These are phyloP conservation scores for Parafenestella ontariensis DNA, from an alignment of 2,329 filamentous ascomycete species.

Conservation along the genomic window DNA sequence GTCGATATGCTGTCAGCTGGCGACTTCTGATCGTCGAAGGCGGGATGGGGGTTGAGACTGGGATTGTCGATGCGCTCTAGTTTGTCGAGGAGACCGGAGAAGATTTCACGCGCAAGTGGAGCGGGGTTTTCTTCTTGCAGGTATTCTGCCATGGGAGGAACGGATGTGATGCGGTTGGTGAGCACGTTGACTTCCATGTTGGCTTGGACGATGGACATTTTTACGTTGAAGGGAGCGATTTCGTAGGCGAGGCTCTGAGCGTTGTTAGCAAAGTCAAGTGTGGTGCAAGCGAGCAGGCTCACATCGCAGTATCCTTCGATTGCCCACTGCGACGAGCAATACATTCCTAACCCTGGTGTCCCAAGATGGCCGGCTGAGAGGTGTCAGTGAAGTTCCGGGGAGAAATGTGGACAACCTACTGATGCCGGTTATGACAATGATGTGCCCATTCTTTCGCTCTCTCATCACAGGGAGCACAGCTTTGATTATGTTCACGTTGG, in stretches of 20 bases:
- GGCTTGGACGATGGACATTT: constrained; percentile 93
- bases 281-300: neutral
- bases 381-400: constrained; percentile 14
- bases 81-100: constrained; percentile 78
- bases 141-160: constrained; percentile 76
- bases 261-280: constrained; percentile 9
- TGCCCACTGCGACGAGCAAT: constrained; percentile 92
- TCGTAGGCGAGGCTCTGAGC: constrained; percentile 82
- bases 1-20: constrained; percentile 37
- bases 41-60: constrained; percentile 20
- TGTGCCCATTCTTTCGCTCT: constrained; percentile 81
- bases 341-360: constrained; percentile 88
- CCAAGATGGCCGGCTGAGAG: constrained; percentile 78
- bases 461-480: constrained; percentile 82
- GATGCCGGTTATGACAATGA: constrained; percentile 87
- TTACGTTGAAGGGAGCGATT: constrained; percentile 93
- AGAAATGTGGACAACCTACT: constrained; percentile 52
- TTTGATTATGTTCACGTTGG: constrained; percentile 94
- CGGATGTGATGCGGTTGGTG: constrained; percentile 85
- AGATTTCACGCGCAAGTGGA: constrained; percentile 82
- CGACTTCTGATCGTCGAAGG: constrained; percentile 41
- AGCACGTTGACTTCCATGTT: constrained; percentile 90
- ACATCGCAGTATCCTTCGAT: constrained; percentile 95
- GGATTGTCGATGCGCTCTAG: constrained; percentile 66
- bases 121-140: constrained; percentile 74